Conservation (phyloP, 345 rosid genomes). For the Syzygium oleosum region DNA sequence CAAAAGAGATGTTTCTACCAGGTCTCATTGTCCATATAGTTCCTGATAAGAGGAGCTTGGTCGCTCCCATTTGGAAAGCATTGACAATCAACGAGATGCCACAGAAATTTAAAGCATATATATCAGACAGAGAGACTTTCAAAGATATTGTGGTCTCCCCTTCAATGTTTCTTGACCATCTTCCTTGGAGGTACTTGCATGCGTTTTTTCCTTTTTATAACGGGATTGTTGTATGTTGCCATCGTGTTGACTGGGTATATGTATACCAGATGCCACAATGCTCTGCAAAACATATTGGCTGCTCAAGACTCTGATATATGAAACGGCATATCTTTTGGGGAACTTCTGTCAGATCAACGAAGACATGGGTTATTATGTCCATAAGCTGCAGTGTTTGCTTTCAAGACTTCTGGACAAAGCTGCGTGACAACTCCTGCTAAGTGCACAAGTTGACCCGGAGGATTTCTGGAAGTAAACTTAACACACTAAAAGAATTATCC, state of each 20-base stretch:
- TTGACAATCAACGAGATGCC: conserved; percentile 30
- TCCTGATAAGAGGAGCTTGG: conserved; percentile 23
- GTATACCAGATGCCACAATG: conserved; percentile 50
- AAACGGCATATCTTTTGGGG: not conserved
- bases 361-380: not conserved
- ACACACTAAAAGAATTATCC: not conserved
- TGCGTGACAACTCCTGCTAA: not conserved
- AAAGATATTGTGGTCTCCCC: conserved; percentile 72
- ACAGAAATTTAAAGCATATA: conserved; percentile 44
- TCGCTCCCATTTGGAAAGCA: conserved; percentile 44
- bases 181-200: conserved; percentile 76
- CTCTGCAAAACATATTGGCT: conserved; percentile 58
- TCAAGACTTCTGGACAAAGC: not conserved
- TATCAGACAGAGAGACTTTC: conserved; percentile 59
- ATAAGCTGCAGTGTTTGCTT: not conserved
- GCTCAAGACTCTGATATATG: conserved; percentile 18
- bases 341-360: not conserved
- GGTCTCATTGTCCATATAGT: conserved; percentile 75
- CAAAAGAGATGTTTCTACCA: conserved; percentile 67
- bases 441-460: not conserved
- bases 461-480: not conserved
- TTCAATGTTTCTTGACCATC: conserved; percentile 90
- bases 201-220: not conserved
- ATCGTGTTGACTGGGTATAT: not conserved
- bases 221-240: not conserved